phyloP scores from a whole-genome alignment of 257 asterid species.

The Lycium ferocissimum region DNA sequence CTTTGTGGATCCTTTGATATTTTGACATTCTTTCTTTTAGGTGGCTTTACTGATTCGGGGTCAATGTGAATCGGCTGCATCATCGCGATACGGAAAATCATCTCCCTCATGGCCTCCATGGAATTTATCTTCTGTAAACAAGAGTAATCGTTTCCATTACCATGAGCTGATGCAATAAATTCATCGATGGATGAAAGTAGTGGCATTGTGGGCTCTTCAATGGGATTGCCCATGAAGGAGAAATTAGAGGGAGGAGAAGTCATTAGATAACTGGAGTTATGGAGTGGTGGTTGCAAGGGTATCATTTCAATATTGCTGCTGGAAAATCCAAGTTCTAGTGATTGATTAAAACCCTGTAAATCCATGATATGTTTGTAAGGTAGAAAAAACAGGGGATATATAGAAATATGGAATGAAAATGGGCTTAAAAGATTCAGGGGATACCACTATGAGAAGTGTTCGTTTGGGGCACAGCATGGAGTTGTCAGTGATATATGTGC shows the following conservation, averaged over 20 bases:
- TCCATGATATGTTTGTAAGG: conserved; percentile 19
- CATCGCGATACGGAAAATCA: conserved; percentile 58
- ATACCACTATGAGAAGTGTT: conserved; percentile 25
- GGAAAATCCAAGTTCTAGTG: conserved; percentile 27
- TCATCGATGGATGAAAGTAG: conserved; percentile 10
- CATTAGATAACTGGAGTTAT: background rate
- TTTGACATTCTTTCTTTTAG: conserved; percentile 58
- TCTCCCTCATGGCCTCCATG: conserved; percentile 60
- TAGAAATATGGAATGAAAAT: background rate
- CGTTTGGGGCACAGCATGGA: conserved; percentile 28
- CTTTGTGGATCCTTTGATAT: conserved; percentile 66
- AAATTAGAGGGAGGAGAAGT: conserved; percentile 21
- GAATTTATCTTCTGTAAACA: conserved; percentile 38
- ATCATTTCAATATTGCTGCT: conserved; percentile 31
- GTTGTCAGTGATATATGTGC: conserved; percentile 32
- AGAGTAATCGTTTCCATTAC: background rate
- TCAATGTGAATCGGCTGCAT: conserved; percentile 63
- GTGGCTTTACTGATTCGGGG: conserved; percentile 51
- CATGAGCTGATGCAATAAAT: conserved; percentile 20
- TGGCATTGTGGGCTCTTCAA: background rate
- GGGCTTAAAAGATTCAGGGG: conserved; percentile 14
- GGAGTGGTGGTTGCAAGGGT: conserved; percentile 26
- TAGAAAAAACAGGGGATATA: background rate
- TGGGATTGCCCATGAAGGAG: conserved; percentile 29
- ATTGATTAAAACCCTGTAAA: conserved; percentile 7